Evolutionary conservation across 2,329 filamentous ascomycete genomes (phyloP), one percentile per base, ranked within the genome.

Genomic region (Ophiobolus disseminans): DNA sequence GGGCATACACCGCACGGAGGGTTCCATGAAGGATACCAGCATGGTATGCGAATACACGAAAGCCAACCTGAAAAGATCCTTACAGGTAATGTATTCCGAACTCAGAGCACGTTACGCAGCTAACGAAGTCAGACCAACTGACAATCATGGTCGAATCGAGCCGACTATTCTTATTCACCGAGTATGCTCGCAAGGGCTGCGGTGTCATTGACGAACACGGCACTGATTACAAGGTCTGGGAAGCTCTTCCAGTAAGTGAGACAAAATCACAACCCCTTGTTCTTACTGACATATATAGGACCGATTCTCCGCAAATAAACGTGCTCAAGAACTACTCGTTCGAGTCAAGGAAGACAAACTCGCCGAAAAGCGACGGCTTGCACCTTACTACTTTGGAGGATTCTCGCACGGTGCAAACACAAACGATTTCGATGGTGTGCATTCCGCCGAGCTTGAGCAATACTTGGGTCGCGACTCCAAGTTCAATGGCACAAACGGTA

Each of bases 1-100:
- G 57, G 66, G n/a, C 68, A 73, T 45, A 72, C 68, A 14, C 72
- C 72, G 4, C 72, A 74, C 40, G 72, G 72, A 26, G 69, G 69
- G 2, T 77, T 76, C 40, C 73, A 72, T 40, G 75, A 77, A 22
- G 75, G 70, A 4, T 79, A 78, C 55, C 74, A 77, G 37, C 68
- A 73, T 50, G 76, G 78, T 48, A 76, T 76, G 72, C 68, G 70
- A 40, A 68, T 75, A 3, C 76, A 78, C 40, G 71, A 74, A 45
- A 75, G 73, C 36, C 65, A 73, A 28, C 75, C 76, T 2, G 68
- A 77, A 43, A 75, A 68, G 56, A 77, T 78, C 8, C 55, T 79
- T 5, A 73, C 74, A 36, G 62, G 66, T 66, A 62, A 37, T 43
- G 21, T 32, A 7, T 25, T n/a, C 2, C 25, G 16, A 39, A 5